Percentiles rank a stretch among this genome's conserved stretches.
phyloP scores from a whole-genome alignment of 192 early-diverging fungal genomes.

The Podila epicladia region DNA sequence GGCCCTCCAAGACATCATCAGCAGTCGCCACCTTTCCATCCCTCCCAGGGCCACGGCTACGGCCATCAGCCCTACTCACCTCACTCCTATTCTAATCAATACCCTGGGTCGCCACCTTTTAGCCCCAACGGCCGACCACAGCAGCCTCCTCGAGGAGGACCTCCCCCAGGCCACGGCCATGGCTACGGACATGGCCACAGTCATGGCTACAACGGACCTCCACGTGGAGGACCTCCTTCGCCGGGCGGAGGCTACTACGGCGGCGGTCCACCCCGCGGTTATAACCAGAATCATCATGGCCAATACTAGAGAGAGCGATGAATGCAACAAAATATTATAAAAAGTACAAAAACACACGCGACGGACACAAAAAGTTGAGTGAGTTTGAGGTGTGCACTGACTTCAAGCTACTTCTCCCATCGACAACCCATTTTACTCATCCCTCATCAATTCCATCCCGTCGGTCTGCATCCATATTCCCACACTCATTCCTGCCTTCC shows the following conservation, averaged over 20 bases:
- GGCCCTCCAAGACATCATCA: background rate
- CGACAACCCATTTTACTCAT: no score
- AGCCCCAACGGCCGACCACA: conserved; percentile 12
- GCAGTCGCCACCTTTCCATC: background rate
- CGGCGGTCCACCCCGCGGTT: background rate
- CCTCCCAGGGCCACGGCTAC: conserved; percentile 3
- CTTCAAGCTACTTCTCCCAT: no score
- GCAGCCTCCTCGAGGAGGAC: conserved; percentile 9
- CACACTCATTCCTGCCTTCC: background rate
- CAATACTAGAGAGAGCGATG: no score
- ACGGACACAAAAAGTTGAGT: no score
- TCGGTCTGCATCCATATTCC: background rate
- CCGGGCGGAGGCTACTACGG: background rate
- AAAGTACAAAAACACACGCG: no score
- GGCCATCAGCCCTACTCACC: background rate
- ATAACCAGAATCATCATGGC: background rate
- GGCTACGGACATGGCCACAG: background rate
- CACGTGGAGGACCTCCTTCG: no score
- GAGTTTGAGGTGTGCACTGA: no score
- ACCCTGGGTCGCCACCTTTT: conserved; percentile 14
- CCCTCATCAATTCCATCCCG: background rate
- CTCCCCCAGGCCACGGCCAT: background rate
- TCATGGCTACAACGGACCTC: background rate
- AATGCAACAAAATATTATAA: no score
- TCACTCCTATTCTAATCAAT: background rate